Conservation (phyloP, 805 yeast species). For the Wickerhamomyces silvicola region DNA sequence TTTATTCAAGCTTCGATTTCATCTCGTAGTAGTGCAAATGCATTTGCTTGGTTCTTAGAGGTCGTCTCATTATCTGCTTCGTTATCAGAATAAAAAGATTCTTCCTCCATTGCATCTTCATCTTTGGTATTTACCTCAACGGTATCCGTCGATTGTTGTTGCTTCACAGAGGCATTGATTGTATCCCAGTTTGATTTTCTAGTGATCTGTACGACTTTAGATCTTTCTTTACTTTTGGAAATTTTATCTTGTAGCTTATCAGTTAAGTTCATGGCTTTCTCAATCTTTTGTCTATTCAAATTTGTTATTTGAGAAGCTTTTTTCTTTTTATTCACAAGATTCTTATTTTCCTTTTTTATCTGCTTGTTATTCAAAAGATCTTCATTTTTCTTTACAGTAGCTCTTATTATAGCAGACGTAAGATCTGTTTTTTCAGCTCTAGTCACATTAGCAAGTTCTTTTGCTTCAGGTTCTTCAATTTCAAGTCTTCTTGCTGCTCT, state of each 20-base stretch:
- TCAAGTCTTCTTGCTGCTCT: slow-evolving; percentile 75
- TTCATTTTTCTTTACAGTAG: slow-evolving; percentile 60
- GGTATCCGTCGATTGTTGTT: too few relatives aligned
- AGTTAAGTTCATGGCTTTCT: slow-evolving; percentile 43
- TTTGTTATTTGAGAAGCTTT: slow-evolving; percentile 25
- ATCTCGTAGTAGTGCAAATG: slow-evolving; percentile 25
- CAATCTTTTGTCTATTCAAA: slow-evolving; percentile 32
- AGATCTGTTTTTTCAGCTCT: slow-evolving; percentile 55
- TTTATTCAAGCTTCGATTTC: slow-evolving; percentile 25
- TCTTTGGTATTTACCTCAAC: too few relatives aligned
- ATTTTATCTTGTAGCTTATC: slow-evolving; percentile 58
- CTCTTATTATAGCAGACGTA: slow-evolving; percentile 59
- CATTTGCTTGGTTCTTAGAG: slow-evolving; percentile 12
- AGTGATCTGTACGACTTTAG: slow-evolving; percentile 52
- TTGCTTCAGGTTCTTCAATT: slow-evolving; percentile 38
- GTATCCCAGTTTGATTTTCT: slow-evolving; percentile 72
- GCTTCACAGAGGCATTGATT: slow-evolving; percentile 44
- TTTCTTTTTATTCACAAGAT: slow-evolving; percentile 23
- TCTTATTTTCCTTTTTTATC: slow-evolving; percentile 32
- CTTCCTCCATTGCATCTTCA: slow-evolving; percentile 18
- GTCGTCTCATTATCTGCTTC: slow-evolving; percentile 6
- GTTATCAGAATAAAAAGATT: slow-evolving; percentile 13
- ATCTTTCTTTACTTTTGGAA: slow-evolving; percentile 56
- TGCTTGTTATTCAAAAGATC: slow-evolving; percentile 47
- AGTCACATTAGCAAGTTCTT: slow-evolving; percentile 45